Base-by-base conservation (phyloP, 768 basidiomycete species). In the Pholiota microspora region DNA sequence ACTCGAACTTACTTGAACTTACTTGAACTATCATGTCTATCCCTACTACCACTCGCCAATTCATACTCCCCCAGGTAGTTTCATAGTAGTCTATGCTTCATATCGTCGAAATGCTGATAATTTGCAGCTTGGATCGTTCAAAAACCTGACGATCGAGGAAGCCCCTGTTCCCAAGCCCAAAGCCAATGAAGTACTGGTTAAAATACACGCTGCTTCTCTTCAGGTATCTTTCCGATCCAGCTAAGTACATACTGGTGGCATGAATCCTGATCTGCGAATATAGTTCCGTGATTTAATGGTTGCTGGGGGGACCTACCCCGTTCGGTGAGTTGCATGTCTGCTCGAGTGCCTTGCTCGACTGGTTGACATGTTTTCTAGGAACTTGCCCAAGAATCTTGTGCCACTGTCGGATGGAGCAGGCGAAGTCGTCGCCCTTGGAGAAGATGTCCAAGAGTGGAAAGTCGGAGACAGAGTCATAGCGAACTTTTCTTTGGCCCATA, bases 131-230 rank as follows among this genome's bases (percentile, higher is more conserved):
- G 65, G 62, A 9, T 57, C 61, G 5, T 64, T 64, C 57, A 62
- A 59, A 8, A 62, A 64, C 44, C 50, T 69, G 16, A 56, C 56
- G 15, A 46, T 73, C 28, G 67, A 65, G 28, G 65, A 72, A 32
- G 62, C 60, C 6, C 61, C 65, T 7, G 35, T 73, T 16, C 51
- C 52, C 7, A 60, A 67, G 49, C 75, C 73, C 2, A 75, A 69
- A 49, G 65, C 79, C 0, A 72, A 66, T 18, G 78, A 86, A 48
- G 84, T 83, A 4, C 73, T 84, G 27, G 77, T 85, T 55, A 81
- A 79, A 60, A 69, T 80, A 5, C 78, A 80, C 49, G 80, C 82
- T 0, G 82, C 82, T 6, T 85, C 84, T 45, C 68, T 85, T n/a
- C 78, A 83, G 66, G 79, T 77, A 49, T 25, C 73, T 63, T 38